Conservation (phyloP, 495 filamentous ascomycete genomes). For the Endocarpon pusillum region DNA sequence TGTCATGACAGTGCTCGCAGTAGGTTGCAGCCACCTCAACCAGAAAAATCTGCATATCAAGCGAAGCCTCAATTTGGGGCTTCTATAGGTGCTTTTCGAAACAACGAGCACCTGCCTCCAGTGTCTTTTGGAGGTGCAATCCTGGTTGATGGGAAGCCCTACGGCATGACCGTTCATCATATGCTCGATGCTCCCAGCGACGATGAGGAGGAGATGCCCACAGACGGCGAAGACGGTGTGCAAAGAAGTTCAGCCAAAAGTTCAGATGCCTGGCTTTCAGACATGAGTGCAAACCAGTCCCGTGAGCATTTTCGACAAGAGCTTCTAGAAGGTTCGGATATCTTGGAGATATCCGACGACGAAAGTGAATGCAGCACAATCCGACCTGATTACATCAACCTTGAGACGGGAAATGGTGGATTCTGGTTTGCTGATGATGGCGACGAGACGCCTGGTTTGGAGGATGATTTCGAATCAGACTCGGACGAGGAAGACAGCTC, state of each 20-base stretch:
- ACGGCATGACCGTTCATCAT: constrained; percentile 91
- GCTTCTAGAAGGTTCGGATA: constrained; percentile 13
- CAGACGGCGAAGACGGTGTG: constrained; percentile 9
- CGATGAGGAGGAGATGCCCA: too few species aligned
- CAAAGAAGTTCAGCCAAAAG: constrained; percentile 5
- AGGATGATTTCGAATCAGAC: constrained; percentile 25
- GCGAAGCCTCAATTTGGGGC: constrained; percentile 66
- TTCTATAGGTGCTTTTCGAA: constrained; percentile 79
- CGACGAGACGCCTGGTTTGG: constrained; percentile 19
- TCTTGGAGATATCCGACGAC: constrained; percentile 30
- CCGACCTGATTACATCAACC: constrained; percentile 1
- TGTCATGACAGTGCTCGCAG: too few species aligned
- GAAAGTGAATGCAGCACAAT: constrained; percentile 14
- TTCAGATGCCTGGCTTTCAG: background rate
- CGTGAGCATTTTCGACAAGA: too few species aligned
- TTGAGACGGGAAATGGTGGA: constrained; percentile 6
- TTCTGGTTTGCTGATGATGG: constrained; percentile 12
- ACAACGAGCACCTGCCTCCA: constrained; percentile 67
- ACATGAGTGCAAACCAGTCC: too few species aligned
- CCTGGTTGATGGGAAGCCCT: constrained; percentile 63
- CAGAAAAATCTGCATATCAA: constrained; percentile 34
- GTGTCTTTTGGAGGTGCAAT: constrained; percentile 82
- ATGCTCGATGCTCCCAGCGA: constrained; percentile 74
- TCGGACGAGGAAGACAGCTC: constrained; percentile 30
- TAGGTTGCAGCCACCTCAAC: constrained; percentile 5